Evolutionary conservation across 192 early-diverging fungal species (phyloP), one percentile per base, ranked within the genome.

Genomic region (Coemansia sp.): DNA sequence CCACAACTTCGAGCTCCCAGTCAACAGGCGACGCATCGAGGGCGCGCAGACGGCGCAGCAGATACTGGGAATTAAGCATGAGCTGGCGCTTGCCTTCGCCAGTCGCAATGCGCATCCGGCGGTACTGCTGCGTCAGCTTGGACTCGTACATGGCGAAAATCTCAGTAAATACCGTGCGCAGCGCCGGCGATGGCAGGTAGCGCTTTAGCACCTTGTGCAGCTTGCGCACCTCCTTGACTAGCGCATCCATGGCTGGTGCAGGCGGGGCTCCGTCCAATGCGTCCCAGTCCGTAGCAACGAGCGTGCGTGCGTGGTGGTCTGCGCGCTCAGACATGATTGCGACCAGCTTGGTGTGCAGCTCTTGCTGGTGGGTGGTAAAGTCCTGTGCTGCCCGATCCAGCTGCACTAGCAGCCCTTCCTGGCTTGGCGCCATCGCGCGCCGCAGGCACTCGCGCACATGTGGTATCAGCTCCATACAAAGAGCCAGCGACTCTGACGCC

Each of bases 251-350:
- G 48, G 89, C 88, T 0, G 79, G 58, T 43, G 65, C 69, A 0
- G 69, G 78, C 32, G 69, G 52, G 0, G 58, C n/a, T n/a, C 4
- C 29, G 25, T 56, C 69, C 22, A 69, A 42, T 11, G 62, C 66
- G 27, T 82, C 81, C 81, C 81, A 82, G 5, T 56, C 53, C 38
- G 72, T 82, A 45, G 85, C 85, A 54, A 71, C 82, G 44, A 99
- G 84, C 29, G 84, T 82, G 27, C 88, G 83, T n/a, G 88, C 80
- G 60, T 98, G 94, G 38, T 88, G 71, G 14, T 77, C 78, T 19
- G 93, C 85, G 21, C 92, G 82, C 44, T 98, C 96, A 21, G 92
- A 84, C 97, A 99, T 98, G 56, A 98, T 98, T 5, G 89, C 79
- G 4, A 98, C 88, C 18, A 99, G 76, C 60, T 99, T 99, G 29